phyloP scores from a whole-genome alignment of 805 yeast genomes.

The Wickerhamiella hasegawae region DNA sequence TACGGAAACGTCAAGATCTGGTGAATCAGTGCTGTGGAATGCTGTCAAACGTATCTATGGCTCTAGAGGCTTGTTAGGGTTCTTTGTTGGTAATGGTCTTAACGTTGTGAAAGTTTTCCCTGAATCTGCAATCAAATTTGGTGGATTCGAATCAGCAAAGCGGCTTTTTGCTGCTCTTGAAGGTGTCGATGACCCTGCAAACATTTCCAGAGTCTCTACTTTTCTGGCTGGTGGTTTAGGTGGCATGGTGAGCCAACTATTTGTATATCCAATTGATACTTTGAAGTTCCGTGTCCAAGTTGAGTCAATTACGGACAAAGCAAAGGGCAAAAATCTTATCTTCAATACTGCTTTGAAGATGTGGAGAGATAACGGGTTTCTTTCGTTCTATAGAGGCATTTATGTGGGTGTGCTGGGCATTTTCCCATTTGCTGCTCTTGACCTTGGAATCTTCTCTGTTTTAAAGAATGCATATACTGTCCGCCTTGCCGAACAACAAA shows the following conservation, averaged over 20 bases:
- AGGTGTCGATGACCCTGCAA: conserved; percentile 53
- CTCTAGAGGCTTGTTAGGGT: conserved; percentile 76
- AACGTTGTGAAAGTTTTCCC: conserved; percentile 92
- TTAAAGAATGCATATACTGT: conserved; percentile 61
- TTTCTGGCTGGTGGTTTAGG: conserved; percentile 93
- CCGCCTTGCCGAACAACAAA: conserved; percentile 39
- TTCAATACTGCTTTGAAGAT: conserved; percentile 56
- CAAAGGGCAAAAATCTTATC: conserved; percentile 45
- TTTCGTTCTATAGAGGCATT: conserved; percentile 73
- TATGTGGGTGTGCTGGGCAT: conserved; percentile 88
- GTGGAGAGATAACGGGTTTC: conserved; percentile 64
- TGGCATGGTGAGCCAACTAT: conserved; percentile 82
- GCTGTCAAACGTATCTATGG: conserved; percentile 71
- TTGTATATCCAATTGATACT: conserved; percentile 93
- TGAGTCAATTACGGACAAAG: conserved; percentile 37
- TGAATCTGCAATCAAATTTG: conserved; percentile 94
- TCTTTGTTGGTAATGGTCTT: conserved; percentile 90
- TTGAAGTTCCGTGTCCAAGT: conserved; percentile 87
- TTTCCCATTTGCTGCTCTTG: conserved; percentile 94
- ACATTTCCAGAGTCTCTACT: conserved; percentile 61
- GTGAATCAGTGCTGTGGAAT: conserved; percentile 54
- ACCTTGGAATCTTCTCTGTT: conserved; percentile 81
- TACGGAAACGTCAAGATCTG: conserved; percentile 45
- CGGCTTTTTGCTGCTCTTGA: conserved; percentile 55
- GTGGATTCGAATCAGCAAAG: conserved; percentile 82